Evolutionary conservation across 306 rosid genomes (phyloP).

Genomic region (Cucurbita argyrosperma): DNA sequence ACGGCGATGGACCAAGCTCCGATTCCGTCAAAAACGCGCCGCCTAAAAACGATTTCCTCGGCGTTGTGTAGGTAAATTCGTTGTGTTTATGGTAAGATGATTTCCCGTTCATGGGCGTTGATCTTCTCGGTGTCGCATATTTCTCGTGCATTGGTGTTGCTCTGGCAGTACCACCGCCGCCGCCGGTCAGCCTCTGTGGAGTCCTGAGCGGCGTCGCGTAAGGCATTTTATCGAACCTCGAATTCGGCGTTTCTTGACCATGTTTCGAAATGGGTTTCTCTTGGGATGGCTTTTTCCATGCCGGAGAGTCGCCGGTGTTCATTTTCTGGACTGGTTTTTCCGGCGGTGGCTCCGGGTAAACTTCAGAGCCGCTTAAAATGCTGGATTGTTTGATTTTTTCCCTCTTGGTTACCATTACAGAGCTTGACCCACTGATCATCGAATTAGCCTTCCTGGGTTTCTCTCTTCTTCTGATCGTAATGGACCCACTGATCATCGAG

Average conservation of each 20-base stretch:
- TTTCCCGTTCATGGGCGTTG: constrained; percentile 15
- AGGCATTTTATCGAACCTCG: background rate
- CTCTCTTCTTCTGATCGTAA: constrained; percentile 7
- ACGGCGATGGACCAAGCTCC: constrained; percentile 81
- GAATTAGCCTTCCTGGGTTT: constrained; percentile 14
- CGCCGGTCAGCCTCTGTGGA: background rate
- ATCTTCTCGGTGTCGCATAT: background rate
- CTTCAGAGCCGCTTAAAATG: constrained; percentile 10
- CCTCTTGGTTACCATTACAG: background rate
- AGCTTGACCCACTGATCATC: constrained; percentile 7
- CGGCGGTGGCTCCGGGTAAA: background rate
- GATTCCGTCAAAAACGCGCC: constrained; percentile 44
- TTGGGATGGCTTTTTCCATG: background rate
- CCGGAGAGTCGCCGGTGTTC: background rate
- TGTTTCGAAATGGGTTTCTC: background rate
- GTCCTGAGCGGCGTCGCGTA: constrained; percentile 5
- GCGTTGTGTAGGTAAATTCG: constrained; percentile 33
- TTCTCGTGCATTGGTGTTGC: constrained; percentile 6
- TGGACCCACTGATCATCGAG: constrained; percentile 26
- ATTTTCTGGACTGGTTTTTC: background rate
- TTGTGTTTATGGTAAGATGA: constrained; percentile 5
- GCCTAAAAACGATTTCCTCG: constrained; percentile 28
- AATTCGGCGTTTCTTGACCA: background rate
- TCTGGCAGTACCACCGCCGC: background rate
- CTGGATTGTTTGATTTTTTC: constrained; percentile 1